phyloP scores from a whole-genome alignment of 805 yeast genomes.

The Candida bentonensis region DNA sequence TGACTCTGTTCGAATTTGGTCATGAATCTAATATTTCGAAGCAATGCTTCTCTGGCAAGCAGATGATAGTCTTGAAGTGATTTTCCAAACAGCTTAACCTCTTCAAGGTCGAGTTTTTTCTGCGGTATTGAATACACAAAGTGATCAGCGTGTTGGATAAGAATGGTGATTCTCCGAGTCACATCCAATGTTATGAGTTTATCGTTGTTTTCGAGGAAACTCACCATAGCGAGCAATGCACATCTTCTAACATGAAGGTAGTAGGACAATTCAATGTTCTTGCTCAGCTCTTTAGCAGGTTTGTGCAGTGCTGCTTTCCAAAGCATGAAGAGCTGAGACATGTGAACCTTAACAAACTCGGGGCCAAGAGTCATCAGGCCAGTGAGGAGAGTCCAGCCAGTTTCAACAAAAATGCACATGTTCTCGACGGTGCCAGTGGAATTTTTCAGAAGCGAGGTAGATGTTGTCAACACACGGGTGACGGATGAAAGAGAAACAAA shows the following conservation, averaged over 20 bases:
- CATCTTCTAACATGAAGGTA: constrained; percentile 39
- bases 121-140: constrained; percentile 16
- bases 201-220: constrained; percentile 30
- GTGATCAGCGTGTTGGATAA: constrained; percentile 31
- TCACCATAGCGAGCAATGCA: constrained; percentile 42
- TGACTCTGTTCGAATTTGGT: constrained; percentile 6
- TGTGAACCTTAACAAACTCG: constrained; percentile 37
- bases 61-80: constrained; percentile 12
- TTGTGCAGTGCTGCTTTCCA: constrained; percentile 47
- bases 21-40: constrained; percentile 8
- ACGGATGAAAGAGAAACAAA: constrained; percentile 33
- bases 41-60: constrained; percentile 5
- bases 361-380: constrained; percentile 54
- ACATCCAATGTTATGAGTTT: constrained; percentile 28
- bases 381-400: constrained; percentile 48
- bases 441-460: constrained; percentile 29
- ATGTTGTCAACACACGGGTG: constrained; percentile 30
- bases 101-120: constrained; percentile 17
- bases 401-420: constrained; percentile 26
- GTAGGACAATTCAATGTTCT: constrained; percentile 22
- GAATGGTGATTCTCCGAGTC: constrained; percentile 31
- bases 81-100: constrained; percentile 9
- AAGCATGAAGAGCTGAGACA: constrained; percentile 42
- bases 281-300: constrained; percentile 26
- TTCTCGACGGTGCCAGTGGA: constrained; percentile 15